phyloP scores from a whole-genome alignment of 139 green algal species.

The Tetradesmus lagerheimii region DNA sequence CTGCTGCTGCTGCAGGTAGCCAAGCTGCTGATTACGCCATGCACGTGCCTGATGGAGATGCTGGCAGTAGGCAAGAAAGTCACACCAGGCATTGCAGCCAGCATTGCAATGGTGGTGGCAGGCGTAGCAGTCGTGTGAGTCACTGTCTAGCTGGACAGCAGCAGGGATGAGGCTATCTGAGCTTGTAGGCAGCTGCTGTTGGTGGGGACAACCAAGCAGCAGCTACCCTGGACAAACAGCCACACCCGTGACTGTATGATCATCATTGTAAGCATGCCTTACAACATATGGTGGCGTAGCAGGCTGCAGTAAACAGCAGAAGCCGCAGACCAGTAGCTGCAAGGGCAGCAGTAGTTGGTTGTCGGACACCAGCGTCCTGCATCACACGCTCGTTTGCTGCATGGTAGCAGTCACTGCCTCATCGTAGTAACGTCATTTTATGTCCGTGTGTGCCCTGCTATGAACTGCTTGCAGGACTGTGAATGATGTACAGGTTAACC shows the following conservation, averaged over 20 bases:
- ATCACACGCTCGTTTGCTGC: background rate
- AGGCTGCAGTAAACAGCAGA: too few species aligned
- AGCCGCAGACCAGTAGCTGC: too few species aligned
- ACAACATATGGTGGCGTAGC: too few species aligned
- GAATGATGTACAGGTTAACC: slow-evolving; percentile 77
- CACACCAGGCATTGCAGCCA: slow-evolving; percentile 57
- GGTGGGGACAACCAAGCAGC: background rate
- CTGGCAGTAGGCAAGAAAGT: slow-evolving; percentile 77
- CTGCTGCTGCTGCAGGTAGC: slow-evolving; percentile 69
- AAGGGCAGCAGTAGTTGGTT: too few species aligned
- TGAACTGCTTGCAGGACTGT: slow-evolving; percentile 75
- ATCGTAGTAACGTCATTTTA: too few species aligned
- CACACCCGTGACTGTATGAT: too few species aligned
- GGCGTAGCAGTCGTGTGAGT: slow-evolving; percentile 87
- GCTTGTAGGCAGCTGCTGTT: background rate
- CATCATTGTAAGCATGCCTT: too few species aligned
- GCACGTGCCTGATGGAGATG: slow-evolving; percentile 86
- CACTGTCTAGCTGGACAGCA: background rate
- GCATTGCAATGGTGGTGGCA: slow-evolving; percentile 79
- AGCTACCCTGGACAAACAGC: too few species aligned
- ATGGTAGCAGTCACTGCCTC: background rate
- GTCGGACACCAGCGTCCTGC: too few species aligned
- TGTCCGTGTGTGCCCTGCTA: background rate
- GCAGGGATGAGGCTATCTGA: too few species aligned
- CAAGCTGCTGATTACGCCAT: slow-evolving; percentile 97